A percentile compares a stretch with the other conserved stretches of the same genome.
Conservation (phyloP, 225 moss, liverwort and hornwort genomes). For the Pleurozium schreberi region DNA sequence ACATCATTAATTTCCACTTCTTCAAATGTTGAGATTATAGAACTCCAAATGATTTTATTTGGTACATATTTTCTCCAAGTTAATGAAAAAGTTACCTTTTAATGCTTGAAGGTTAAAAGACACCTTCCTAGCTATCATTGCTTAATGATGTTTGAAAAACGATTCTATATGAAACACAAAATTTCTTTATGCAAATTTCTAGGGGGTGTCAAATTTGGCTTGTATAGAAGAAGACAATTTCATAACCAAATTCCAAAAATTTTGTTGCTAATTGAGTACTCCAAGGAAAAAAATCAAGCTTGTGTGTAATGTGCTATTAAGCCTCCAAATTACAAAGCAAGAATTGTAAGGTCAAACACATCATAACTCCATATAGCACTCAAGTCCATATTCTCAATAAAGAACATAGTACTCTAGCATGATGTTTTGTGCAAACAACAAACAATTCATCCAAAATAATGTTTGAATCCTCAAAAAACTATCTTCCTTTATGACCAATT, state of each 20-base stretch:
- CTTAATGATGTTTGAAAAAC: too few species aligned
- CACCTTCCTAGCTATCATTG: accelerated
- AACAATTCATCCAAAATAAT: too few species aligned
- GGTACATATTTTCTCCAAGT: background rate
- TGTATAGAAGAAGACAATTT: background rate
- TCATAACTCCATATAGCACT: background rate
- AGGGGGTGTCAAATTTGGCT: background rate
- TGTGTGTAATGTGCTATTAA: background rate
- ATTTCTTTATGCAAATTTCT: background rate
- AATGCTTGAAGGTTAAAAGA: too few species aligned
- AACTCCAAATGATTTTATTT: background rate
- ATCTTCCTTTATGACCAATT: background rate
- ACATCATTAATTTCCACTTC: background rate
- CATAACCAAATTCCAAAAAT: background rate
- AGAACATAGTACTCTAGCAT: too few species aligned
- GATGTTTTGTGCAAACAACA: background rate
- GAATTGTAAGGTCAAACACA: background rate
- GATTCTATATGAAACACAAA: background rate
- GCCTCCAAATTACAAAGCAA: background rate
- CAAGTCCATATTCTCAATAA: background rate
- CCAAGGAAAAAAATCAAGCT: background rate
- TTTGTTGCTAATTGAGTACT: too few species aligned
- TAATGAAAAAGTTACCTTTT: background rate
- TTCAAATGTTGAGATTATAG: background rate
- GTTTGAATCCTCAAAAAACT: background rate